Evolutionary conservation across 1,139 yeast genomes (phyloP), one percentile per base, ranked within the genome.

Genomic region (Kodamaea derodonti): DNA sequence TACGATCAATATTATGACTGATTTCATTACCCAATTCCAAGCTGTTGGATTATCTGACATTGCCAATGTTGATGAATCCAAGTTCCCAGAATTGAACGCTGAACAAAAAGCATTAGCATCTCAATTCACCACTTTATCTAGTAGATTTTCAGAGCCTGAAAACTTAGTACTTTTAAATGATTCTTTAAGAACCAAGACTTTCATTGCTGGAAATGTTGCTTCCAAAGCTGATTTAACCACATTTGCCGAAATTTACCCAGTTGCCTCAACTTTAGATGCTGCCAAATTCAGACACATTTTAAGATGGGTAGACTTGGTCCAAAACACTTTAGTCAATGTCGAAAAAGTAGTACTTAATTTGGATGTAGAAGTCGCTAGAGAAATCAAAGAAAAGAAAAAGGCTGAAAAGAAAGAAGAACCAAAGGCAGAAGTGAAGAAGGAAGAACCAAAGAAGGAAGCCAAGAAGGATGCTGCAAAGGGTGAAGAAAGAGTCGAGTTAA

Each of bases 251-350:
- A 80, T 79, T 22, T 65, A 76, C 48, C 84, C 88, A 33, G 46
- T 75, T 38, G 78, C 84, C 24, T 62, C 69, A 39, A 60, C 69
- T 15, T 54, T 76, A 28, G 78, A 80, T 39, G 48, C 74, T 40
- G 74, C 77, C 34, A 58, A 62, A 33, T 62, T 63, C 56, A 84
- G 97, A 72, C 97, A 90, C 61, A 70, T 88, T 42, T 66, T 87
- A 44, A 83, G 97, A 73, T 92, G 97, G 97, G 76, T 77, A 16
- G 96, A 88, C 52, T 75, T 85, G 51, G 65, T 92, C 43, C 97
- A 92, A 67, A 77, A 80, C 56, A 68, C 78, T 20, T 60, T 72
- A 40, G 72, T 79, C 28, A 66, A 63, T 11, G 71, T 83, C 36
- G 75, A 67, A 35, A 71, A 75, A 54, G 53, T 90, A 41, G 56